Evolutionary conservation across 1,284 basidiomycete species (phyloP).

Genomic region (Tetrapyrgos nigripes): DNA sequence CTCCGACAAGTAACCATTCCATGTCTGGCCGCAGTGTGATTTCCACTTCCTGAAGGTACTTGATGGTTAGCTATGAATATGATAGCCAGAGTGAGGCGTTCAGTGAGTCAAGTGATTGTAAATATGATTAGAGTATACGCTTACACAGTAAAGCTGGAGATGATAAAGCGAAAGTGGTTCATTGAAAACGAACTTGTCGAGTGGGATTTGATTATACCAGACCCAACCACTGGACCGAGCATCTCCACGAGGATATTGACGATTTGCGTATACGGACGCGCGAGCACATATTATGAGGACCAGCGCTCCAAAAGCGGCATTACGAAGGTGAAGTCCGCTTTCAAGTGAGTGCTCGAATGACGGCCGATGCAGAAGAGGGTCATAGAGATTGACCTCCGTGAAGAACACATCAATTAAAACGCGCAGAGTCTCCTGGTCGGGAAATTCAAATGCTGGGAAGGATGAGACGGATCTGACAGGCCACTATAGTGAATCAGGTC

Average conservation of each 20-base stretch:
- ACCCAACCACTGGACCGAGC: background rate
- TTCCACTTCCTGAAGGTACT: no score
- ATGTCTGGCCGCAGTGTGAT: no score
- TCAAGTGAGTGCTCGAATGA: conserved; percentile 1
- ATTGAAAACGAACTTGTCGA: background rate
- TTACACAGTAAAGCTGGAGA: conserved; percentile 3
- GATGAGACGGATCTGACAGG: background rate
- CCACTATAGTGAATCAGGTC: background rate
- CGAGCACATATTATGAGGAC: conserved; percentile 2
- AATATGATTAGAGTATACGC: no score
- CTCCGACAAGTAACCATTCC: no score
- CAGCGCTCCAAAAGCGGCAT: conserved; percentile 1
- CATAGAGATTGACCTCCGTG: background rate
- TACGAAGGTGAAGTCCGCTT: background rate
- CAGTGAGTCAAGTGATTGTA: no score
- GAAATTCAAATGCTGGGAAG: background rate
- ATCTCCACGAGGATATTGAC: background rate
- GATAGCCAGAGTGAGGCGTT: no score
- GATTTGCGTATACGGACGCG: background rate
- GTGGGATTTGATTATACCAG: background rate
- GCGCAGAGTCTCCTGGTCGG: background rate
- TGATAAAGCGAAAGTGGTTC: background rate
- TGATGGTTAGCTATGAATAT: no score
- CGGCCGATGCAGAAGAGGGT: conserved; percentile 3
- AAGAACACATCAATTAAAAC: background rate